Conservation (phyloP, 2,329 filamentous ascomycete species). For the Phyllosticta paracitricarpa region DNA sequence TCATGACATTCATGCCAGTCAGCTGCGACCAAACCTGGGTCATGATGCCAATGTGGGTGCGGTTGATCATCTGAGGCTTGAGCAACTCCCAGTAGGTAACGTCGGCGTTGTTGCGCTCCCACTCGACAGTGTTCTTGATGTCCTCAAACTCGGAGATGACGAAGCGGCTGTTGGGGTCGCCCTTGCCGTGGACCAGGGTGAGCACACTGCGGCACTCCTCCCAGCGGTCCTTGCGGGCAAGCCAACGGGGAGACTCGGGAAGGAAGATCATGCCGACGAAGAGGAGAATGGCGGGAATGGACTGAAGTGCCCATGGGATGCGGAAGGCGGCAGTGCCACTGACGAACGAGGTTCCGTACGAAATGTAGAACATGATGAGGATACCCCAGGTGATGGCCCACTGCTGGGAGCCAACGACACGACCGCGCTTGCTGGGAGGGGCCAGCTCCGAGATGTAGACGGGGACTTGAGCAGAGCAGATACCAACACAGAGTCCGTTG, state of each 20-base stretch:
- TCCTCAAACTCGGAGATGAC: conserved; percentile 60
- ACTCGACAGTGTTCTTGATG: conserved; percentile 63
- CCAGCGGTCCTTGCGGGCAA: conserved; percentile 36
- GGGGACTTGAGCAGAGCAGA: conserved; percentile 59
- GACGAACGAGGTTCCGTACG: conserved; percentile 24
- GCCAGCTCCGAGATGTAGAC: conserved; percentile 61
- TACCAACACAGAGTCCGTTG: conserved; percentile 64
- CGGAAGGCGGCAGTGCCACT: conserved; percentile 25
- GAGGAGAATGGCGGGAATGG: conserved; percentile 27
- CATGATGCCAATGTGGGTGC: conserved; percentile 61
- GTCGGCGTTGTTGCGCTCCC: conserved; percentile 59
- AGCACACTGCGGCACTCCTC: conserved; percentile 34
- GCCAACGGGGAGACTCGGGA: conserved; percentile 36
- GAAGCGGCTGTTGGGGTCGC: conserved; percentile 53
- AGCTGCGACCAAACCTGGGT: conserved; percentile 68
- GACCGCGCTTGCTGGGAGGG: conserved; percentile 47
- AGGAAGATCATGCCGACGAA: conserved; percentile 42
- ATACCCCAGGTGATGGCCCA: conserved; percentile 65
- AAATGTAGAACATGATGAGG: conserved; percentile 56
- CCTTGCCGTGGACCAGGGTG: conserved; percentile 39
- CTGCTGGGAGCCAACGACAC: conserved; percentile 62
- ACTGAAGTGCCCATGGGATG: conserved; percentile 29
- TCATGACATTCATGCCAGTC: conserved; percentile 69
- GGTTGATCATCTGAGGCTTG: conserved; percentile 62
- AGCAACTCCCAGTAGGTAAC: conserved; percentile 65